phyloP scores from a whole-genome alignment of 768 basidiomycete species.

The Paxillus ammoniavirescens region DNA sequence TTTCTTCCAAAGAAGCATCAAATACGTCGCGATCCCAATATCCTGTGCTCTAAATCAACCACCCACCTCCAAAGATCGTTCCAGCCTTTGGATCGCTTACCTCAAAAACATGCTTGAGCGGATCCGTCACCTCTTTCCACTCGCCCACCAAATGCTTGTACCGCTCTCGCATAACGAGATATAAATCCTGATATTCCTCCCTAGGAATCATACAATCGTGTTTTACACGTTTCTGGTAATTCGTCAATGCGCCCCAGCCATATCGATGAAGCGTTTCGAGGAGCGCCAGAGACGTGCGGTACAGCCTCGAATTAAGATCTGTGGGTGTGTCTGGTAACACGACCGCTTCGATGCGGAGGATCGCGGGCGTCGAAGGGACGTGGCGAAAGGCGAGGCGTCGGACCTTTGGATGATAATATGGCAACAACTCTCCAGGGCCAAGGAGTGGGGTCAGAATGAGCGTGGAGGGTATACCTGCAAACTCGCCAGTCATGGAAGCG shows the following conservation, averaged over 20 bases:
- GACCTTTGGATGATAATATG: slow-evolving; percentile 90
- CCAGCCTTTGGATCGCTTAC: slow-evolving; percentile 35
- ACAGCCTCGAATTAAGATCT: slow-evolving; percentile 62
- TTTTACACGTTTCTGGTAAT: slow-evolving; percentile 82
- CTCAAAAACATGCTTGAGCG: slow-evolving; percentile 89
- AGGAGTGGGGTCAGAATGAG: slow-evolving; percentile 64
- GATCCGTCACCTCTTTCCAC: slow-evolving; percentile 85
- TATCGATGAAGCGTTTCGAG: slow-evolving; percentile 85
- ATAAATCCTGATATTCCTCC: slow-evolving; percentile 86
- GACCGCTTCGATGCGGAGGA: slow-evolving; percentile 21
- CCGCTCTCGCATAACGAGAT: slow-evolving; percentile 81
- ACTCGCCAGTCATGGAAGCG: slow-evolving; percentile 21
- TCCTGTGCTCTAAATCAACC: slow-evolving; percentile 50
- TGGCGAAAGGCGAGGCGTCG: slow-evolving; percentile 81
- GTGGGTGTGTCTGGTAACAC: slow-evolving; percentile 44
- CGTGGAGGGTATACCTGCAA: slow-evolving; percentile 28
- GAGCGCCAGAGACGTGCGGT: slow-evolving; percentile 77
- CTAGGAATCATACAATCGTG: slow-evolving; percentile 81
- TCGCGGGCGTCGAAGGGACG: slow-evolving; percentile 33
- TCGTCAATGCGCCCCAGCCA: slow-evolving; percentile 77
- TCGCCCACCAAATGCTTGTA: slow-evolving; percentile 72
- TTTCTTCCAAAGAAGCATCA: slow-evolving; percentile 89
- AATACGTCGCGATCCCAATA: slow-evolving; percentile 90
- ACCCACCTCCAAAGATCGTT: neutral
- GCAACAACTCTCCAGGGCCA: slow-evolving; percentile 47